Evolutionary conservation across 768 basidiomycete genomes (phyloP), one percentile per base, ranked within the genome.

Genomic region (Kwoniella sp.): DNA sequence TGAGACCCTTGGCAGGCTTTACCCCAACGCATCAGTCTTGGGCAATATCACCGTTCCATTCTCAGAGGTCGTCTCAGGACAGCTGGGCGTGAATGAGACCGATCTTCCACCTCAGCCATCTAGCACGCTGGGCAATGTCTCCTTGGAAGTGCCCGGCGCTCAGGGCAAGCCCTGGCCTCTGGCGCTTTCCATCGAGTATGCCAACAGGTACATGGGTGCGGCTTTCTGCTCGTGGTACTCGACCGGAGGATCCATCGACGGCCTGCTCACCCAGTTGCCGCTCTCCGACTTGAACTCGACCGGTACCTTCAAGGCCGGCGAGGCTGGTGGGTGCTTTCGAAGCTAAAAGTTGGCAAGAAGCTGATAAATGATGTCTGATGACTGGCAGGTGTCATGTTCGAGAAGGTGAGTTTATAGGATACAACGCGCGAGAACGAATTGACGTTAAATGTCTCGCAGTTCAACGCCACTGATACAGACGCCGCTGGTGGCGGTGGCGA

Each of bases 191-290:
- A 80, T 86, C 37, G 83, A 88, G 68, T 76, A 91, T 55, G 88
- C 86, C 7, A 92, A 93, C 68, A 80, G 92, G 32, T 93, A 91
- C 71, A 78, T 87, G 61, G 77, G 85, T 23, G 85, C 88, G 57
- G 82, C 83, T 1, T 79, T 93, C 56, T 95, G 92, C 73, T 89
- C 87, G 60, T 96, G 92, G 91, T 88, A 63, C 38, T 57, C 59
- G n/a, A 95, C 90, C 0, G 92, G 92, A 28, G 92, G 92, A 5
- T 83, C 83, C 3, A 86, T 96, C 37, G 79, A 82, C 0, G 80
- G 79, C 14, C 17, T 89, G 32, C 75, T 92, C 3, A 80, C 85
- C 19, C 81, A 82, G 52, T 78, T 93, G 20, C 81, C 89, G 0
- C 31, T 65, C 6, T 43, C 50, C 15, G 65, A 69, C 8, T 47